Percentiles rank a stretch among this genome's conserved stretches.
Evolutionary conservation across 1,284 basidiomycete species (phyloP).

Genomic region (Sanghuangporus baumii): DNA sequence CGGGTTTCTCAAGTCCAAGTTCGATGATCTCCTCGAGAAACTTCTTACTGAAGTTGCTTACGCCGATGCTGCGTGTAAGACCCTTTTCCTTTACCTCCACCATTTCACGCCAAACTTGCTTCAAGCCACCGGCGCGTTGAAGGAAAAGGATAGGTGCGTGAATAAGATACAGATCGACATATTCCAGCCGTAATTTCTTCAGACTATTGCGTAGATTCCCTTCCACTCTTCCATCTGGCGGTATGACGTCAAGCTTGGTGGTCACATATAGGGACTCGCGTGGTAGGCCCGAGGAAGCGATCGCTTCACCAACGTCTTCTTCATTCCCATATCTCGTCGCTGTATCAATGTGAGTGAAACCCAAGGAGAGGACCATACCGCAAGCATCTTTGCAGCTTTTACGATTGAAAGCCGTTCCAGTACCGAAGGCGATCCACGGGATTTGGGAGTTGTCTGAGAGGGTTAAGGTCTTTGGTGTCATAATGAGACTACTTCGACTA

Average conservation of each 20-base stretch:
- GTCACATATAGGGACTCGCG: conserved; percentile 29
- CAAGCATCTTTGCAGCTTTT: conserved; percentile 49
- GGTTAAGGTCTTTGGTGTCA: not conserved
- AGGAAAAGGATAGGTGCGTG: conserved; percentile 47
- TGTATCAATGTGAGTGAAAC: conserved; percentile 67
- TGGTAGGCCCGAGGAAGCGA: conserved; percentile 42
- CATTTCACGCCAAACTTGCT: conserved; percentile 64
- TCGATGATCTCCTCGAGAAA: conserved; percentile 61
- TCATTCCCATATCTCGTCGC: conserved; percentile 68
- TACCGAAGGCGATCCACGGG: conserved; percentile 28
- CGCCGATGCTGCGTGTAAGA: conserved; percentile 73
- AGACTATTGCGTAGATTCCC: conserved; percentile 49
- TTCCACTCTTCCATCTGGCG: conserved; percentile 41
- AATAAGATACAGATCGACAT: conserved; percentile 77
- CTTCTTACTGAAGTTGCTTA: conserved; percentile 73
- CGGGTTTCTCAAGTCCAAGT: conserved; percentile 54
- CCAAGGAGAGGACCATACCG: conserved; percentile 50
- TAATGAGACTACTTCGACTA: not conserved
- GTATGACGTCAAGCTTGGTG: conserved; percentile 48
- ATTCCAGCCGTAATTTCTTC: conserved; percentile 53
- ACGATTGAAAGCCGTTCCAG: conserved; percentile 52
- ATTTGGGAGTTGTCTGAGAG: not conserved
- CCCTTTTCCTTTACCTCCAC: conserved; percentile 65
- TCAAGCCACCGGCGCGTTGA: conserved; percentile 35
- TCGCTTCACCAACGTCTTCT: conserved; percentile 45